phyloP scores from a whole-genome alignment of 495 filamentous ascomycete genomes.

The Chaetomium tenue region DNA sequence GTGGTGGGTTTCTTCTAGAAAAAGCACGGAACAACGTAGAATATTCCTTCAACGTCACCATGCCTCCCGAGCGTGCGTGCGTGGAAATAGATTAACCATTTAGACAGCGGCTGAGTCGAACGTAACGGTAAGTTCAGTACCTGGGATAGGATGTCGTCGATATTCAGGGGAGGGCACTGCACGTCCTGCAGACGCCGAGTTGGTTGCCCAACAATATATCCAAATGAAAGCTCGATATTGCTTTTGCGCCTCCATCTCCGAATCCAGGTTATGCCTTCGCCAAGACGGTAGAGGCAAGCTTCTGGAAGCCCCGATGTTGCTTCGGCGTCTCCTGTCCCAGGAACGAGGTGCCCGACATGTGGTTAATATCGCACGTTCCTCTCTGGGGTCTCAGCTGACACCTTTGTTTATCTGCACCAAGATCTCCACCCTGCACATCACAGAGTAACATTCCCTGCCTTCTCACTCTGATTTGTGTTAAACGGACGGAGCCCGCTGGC shows the following conservation, averaged over 20 bases:
- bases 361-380: not conserved
- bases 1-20: not conserved
- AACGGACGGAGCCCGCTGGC: no score
- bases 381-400: not conserved
- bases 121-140: not conserved
- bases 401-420: not conserved
- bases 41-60: not conserved
- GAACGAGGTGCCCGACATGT: not conserved
- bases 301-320: constrained; percentile 1
- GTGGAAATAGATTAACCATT: not conserved
- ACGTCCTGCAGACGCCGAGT: no score
- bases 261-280: not conserved
- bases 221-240: not conserved
- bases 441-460: no score
- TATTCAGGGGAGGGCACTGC: not conserved
- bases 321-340: not conserved
- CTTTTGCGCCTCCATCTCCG: not conserved
- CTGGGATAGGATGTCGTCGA: not conserved
- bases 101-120: constrained; percentile 1
- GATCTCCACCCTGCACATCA: no score
- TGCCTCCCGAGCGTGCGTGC: not conserved
- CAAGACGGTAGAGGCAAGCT: not conserved
- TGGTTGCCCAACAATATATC: not conserved
- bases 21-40: not conserved
- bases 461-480: no score